phyloP scores from a whole-genome alignment of 371 early-diverging fungal species.

The Mucor piriformis region DNA sequence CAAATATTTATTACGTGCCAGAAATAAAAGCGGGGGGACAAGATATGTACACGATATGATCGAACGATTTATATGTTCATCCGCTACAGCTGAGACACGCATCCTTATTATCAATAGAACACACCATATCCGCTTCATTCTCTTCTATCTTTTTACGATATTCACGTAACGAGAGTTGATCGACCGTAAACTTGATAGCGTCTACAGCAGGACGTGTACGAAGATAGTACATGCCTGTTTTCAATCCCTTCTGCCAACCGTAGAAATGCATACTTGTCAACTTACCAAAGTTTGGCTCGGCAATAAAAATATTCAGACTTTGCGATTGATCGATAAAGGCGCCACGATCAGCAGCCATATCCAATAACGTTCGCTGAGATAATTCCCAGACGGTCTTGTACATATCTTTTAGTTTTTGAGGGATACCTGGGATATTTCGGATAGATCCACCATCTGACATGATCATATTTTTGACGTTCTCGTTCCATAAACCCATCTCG shows the following conservation, averaged over 20 bases:
- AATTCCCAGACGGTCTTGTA: conserved; percentile 99
- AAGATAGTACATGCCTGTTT: conserved; percentile 99
- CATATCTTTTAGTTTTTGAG: conserved; percentile 84
- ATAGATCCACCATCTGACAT: conserved; percentile 95
- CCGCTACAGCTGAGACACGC: conserved; percentile 91
- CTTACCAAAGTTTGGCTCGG: conserved; percentile 90
- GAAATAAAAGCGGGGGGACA: too few species aligned
- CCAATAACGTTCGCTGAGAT: conserved; percentile 81
- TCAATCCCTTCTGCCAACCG: conserved; percentile 97
- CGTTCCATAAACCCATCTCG: conserved; percentile 92
- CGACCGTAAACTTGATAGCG: conserved; percentile 86
- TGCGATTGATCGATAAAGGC: conserved; percentile 98
- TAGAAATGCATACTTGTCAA: conserved; percentile 99
- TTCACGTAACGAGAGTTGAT: conserved; percentile 45
- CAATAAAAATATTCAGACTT: conserved; percentile 96
- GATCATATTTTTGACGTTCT: conserved; percentile 94
- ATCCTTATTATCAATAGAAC: conserved; percentile 80
- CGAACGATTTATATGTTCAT: conserved; percentile 33
- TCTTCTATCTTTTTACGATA: conserved; percentile 33
- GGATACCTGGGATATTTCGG: conserved; percentile 81
- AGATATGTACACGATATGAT: too few species aligned
- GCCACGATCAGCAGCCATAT: conserved; percentile 90
- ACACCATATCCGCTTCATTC: conserved; percentile 64
- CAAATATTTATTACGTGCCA: too few species aligned
- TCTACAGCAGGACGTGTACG: conserved; percentile 96